These are phyloP conservation scores for Mycena kentingensis DNA, from an alignment of 768 basidiomycete genomes.

Conservation along the genomic window DNA sequence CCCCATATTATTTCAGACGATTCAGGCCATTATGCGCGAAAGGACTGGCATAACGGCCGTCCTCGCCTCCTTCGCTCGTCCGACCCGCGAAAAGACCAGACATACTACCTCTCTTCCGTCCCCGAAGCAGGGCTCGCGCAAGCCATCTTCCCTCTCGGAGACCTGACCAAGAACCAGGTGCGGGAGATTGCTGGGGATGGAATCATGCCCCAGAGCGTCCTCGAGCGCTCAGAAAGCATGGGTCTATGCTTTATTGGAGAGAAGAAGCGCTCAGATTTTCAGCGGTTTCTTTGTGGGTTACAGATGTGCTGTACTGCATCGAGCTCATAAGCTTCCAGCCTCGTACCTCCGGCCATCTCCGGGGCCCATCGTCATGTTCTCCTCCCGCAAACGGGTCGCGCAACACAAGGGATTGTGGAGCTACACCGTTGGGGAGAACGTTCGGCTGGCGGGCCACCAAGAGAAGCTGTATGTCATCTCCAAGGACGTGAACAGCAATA, in stretches of 20 bases:
- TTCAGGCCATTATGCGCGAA: constrained; percentile 84
- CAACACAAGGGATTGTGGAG: constrained; percentile 78
- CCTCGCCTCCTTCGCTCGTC: constrained; percentile 54
- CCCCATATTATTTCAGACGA: background rate
- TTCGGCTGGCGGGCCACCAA: constrained; percentile 61
- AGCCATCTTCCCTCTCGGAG: constrained; percentile 76
- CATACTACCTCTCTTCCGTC: constrained; percentile 85
- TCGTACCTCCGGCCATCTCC: constrained; percentile 72
- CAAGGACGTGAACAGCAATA: constrained; percentile 67
- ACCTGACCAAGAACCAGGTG: constrained; percentile 67
- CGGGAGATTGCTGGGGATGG: constrained; percentile 65
- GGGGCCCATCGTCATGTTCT: constrained; percentile 66
- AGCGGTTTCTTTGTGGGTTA: constrained; percentile 50
- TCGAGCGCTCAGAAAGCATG: constrained; percentile 83
- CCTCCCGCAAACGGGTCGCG: constrained; percentile 55
- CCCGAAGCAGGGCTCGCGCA: constrained; percentile 61
- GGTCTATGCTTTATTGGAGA: constrained; percentile 62
- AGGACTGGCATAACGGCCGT: constrained; percentile 51
- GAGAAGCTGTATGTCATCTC: constrained; percentile 69
- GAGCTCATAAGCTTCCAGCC: constrained; percentile 43
- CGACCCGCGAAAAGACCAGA: constrained; percentile 83
- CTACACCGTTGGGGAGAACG: constrained; percentile 84
- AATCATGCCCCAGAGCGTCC: constrained; percentile 58
- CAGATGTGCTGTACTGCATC: background rate
- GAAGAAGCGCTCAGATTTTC: constrained; percentile 13